Evolutionary conservation across 2,329 filamentous ascomycete species (phyloP).

Genomic region (Cryphonectria radicalis): DNA sequence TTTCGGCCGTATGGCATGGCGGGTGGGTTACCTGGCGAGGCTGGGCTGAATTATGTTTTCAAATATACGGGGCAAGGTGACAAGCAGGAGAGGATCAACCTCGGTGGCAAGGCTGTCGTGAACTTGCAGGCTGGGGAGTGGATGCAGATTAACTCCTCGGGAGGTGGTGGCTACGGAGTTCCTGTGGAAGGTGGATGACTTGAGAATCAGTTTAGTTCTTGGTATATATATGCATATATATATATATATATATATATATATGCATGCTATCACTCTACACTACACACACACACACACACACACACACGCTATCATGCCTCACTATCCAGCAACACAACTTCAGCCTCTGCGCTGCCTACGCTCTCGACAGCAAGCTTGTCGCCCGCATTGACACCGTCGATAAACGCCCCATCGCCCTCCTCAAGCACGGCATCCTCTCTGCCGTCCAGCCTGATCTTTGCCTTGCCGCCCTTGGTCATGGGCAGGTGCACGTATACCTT

Average conservation of each 20-base stretch:
- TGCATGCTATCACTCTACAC: not conserved
- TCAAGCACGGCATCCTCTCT: conserved; percentile 67
- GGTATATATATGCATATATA: no score
- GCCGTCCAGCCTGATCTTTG: conserved; percentile 71
- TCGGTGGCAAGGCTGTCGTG: conserved; percentile 40
- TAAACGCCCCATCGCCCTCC: conserved; percentile 83
- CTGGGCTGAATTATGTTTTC: conserved; percentile 38
- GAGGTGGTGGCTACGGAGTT: conserved; percentile 39
- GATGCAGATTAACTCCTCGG: conserved; percentile 43
- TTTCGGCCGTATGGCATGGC: conserved; percentile 41
- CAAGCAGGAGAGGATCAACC: conserved; percentile 37
- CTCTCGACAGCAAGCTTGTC: conserved; percentile 69
- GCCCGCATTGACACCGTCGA: conserved; percentile 66
- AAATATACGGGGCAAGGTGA: conserved; percentile 35
- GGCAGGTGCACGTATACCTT: conserved; percentile 83
- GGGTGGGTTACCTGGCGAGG: conserved; percentile 35
- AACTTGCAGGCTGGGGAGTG: conserved; percentile 40
- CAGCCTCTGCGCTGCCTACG: conserved; percentile 69
- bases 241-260: no score
- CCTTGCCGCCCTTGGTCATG: conserved; percentile 76
- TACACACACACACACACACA: not conserved
- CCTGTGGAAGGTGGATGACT: not conserved
- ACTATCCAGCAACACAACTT: conserved; percentile 71
- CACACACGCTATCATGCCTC: conserved; percentile 30
- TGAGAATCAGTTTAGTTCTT: no score